These are phyloP conservation scores for Pilaira anomala DNA, from an alignment of 192 early-diverging fungal genomes.

Conservation along the genomic window DNA sequence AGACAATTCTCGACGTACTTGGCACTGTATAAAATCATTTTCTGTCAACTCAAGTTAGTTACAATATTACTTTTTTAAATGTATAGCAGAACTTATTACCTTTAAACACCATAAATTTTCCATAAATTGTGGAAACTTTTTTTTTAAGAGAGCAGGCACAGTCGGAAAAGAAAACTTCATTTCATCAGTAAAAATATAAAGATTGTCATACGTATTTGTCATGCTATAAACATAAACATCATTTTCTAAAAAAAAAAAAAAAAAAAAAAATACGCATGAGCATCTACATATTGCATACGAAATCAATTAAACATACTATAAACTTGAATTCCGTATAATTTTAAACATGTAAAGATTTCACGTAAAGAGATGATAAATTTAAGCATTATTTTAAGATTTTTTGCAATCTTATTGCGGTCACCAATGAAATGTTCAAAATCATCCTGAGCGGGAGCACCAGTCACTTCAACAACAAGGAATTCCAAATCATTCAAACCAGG, in stretches of 20 bases:
- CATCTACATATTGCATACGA: not conserved
- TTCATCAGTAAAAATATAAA: not conserved
- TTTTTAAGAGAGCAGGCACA: not conserved
- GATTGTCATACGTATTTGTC: not conserved
- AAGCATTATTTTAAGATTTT: not conserved
- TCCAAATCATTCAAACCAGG: not conserved
- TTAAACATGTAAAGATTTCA: not conserved
- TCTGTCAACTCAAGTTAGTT: not conserved
- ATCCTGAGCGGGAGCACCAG: not conserved
- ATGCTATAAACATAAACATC: not conserved
- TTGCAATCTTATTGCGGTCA: not conserved
- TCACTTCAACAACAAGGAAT: not conserved
- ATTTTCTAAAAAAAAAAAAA: not conserved
- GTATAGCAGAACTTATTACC: not conserved
- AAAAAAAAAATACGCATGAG: not conserved
- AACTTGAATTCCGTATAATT: not conserved
- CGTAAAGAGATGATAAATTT: not conserved
- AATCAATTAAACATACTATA: not conserved
- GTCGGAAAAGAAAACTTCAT: not conserved
- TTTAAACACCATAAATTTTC: not conserved
- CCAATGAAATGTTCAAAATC: not conserved
- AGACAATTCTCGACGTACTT: not conserved
- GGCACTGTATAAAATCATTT: not conserved
- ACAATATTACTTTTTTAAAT: constrained; percentile 1
- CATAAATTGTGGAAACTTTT: not conserved